Base-by-base conservation (phyloP, 306 rosid species). In the Pterocarpus santalinus region DNA sequence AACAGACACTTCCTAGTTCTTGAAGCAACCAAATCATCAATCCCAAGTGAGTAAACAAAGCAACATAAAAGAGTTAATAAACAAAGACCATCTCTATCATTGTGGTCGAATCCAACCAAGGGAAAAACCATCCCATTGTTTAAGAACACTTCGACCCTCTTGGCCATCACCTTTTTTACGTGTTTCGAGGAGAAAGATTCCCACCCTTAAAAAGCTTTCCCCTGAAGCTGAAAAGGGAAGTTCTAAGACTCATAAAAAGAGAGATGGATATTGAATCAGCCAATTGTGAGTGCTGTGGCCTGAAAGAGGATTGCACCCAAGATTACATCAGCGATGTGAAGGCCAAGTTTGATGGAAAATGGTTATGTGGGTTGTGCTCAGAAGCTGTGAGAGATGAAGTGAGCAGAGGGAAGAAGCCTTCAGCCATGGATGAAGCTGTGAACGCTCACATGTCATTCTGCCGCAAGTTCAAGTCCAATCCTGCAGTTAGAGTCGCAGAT, bases 361-460 rank as follows among this genome's bases (percentile, higher is more conserved):
- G 99, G 99, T 84, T 96, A 1, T 96, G 99, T 88, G 99, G 99
- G 76, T 80, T 96, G 75, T 96, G 99, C 84, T 93, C 99, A 57
- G 99, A 96, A 88, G 99, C 99, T 28, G 99, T 96, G 0, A 90
- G 97, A 73, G 98, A 96, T 69, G 99, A 96, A 83, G 91, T 88
- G 35, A 85, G 75, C 76, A 86, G 90, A 73, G 94, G 87, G 12
- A 90, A 90, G 32, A 89, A 84, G 38, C 77, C 84, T 44, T 85
- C 87, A n/a, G 86, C 86, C 2, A 87, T 90, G 90, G 97, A 93
- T 56, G 99, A 96, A 88, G 99, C 99, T 64, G 85, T 96, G 80
- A 89, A 88, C 46, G 99, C 99, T 73, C 99, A 96, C 92, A 96
- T 93, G 98, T 90, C 94, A 22, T 96, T 96, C 85, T 96, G 99